Evolutionary conservation across 148 eudicot genomes (phyloP).

Genomic region (Rhododendron kiyosumense): DNA sequence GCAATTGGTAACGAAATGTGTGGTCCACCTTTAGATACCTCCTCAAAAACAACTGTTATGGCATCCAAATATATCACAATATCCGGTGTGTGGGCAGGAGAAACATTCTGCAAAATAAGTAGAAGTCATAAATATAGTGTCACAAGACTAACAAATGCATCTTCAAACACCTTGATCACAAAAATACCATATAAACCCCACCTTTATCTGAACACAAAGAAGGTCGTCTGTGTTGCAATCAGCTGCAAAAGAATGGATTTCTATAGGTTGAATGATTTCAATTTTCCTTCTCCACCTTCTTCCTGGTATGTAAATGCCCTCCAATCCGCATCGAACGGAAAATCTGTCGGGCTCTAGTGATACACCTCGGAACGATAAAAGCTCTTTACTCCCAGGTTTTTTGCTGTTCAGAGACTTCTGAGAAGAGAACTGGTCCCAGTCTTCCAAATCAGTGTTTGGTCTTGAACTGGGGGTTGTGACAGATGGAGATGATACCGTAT

Average conservation of each 20-base stretch:
- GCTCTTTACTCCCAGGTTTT: slow-evolving; percentile 56
- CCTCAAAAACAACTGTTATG: slow-evolving; percentile 76
- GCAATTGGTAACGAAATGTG: slow-evolving; percentile 72
- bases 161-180: background rate
- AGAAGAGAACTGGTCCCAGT: slow-evolving; percentile 73
- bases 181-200: slow-evolving; percentile 12
- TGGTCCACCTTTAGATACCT: slow-evolving; percentile 71
- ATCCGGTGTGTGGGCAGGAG: slow-evolving; percentile 74
- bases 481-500: slow-evolving; percentile 45
- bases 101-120: slow-evolving; percentile 66
- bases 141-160: background rate
- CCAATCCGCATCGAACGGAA: slow-evolving; percentile 91
- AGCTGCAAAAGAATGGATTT: slow-evolving; percentile 76
- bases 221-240: slow-evolving; percentile 93
- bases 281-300: slow-evolving; percentile 90
- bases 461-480: slow-evolving; percentile 37
- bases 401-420: slow-evolving; percentile 47
- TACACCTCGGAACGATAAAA: slow-evolving; percentile 91
- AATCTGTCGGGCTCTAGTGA: slow-evolving; percentile 89
- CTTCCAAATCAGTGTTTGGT: slow-evolving; percentile 61
- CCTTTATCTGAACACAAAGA: slow-evolving; percentile 97
- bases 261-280: slow-evolving; percentile 88
- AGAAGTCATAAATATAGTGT: background rate
- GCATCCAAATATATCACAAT: slow-evolving; percentile 83
- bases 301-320: slow-evolving; percentile 89